phyloP scores from a whole-genome alignment of 129 eudicot species.

The Logfia minima region DNA sequence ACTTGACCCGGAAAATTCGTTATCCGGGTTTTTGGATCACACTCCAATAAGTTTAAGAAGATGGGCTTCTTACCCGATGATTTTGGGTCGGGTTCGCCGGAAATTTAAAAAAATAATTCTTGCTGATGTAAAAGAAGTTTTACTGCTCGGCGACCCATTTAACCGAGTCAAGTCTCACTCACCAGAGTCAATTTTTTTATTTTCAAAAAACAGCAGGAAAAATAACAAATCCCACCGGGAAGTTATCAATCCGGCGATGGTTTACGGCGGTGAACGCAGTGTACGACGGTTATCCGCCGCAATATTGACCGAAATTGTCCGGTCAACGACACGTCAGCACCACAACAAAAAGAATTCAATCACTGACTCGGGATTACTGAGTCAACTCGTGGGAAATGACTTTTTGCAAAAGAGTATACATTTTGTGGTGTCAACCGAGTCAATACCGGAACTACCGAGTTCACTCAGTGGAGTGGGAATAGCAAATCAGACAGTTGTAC shows the following conservation, averaged over 20 bases:
- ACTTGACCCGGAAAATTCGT: constrained; percentile 82
- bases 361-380: constrained; percentile 62
- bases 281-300: constrained; percentile 66
- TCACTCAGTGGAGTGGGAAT: constrained; percentile 45
- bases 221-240: constrained; percentile 40
- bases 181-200: constrained; percentile 61
- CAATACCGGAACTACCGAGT: constrained; percentile 53
- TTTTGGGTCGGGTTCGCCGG: constrained; percentile 70
- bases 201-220: constrained; percentile 38
- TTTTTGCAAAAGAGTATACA: constrained; percentile 52
- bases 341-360: constrained; percentile 59
- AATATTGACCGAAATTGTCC: constrained; percentile 66
- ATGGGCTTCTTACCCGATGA: constrained; percentile 86
- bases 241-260: constrained; percentile 41
- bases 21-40: constrained; percentile 68
- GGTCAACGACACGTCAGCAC: constrained; percentile 50
- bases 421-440: constrained; percentile 49
- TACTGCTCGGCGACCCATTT: constrained; percentile 76
- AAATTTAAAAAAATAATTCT: constrained; percentile 60
- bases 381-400: constrained; percentile 64
- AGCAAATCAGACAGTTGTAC: constrained; percentile 39
- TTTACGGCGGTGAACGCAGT: constrained; percentile 76
- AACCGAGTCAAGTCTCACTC: constrained; percentile 54
- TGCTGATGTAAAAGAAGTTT: constrained; percentile 56
- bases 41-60: constrained; percentile 65